Evolutionary conservation across 768 basidiomycete species (phyloP), one percentile per base, ranked within the genome.

Genomic region (Leccinum truebloodii): DNA sequence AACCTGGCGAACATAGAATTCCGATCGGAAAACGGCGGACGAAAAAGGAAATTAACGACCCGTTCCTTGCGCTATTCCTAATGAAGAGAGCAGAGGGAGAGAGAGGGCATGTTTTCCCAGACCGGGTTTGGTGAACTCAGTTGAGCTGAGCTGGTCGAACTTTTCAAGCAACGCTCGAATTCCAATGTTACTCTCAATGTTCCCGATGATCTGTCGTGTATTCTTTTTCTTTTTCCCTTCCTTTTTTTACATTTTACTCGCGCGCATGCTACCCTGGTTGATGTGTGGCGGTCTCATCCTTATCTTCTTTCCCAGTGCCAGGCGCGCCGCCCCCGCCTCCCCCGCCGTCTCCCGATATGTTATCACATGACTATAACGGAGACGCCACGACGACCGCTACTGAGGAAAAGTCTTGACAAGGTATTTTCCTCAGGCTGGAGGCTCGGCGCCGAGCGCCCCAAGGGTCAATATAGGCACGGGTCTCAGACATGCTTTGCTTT

Each of bases 341-440:
- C 16, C 9, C 16, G 32, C 22, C n/a, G 22, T 12, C 1, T 49
- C 24, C 48, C 20, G 24, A 24, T 6, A 26, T 35, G 50, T 26
- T n/a, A 52, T 60, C 56, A 54, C 44, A 55, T 51, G 46, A 49
- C 39, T 30, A 37, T 54, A 22, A 59, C 20, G n/a, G 8, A 54
- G 28, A 20, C 55, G 67, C 69, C 67, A 69, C 68, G 14, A 68
- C 32, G 69, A 46, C 20, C 37, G 20, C 18, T 52, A 9, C 20
- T 20, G 41, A 44, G 41, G 9, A 44, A 52, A 59, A 37, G 61
- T 51, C 52, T 37, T 37, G n/a, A 26, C 26, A 28, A 51, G 16
- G 9, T 53, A 37, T 51, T 35, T 51, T 8, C 18, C 18, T 41
- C 39, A 41, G 3, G 41, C 14, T 8, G 24, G 41, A 30, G 24